Percentiles rank a stretch among this genome's conserved stretches.
Evolutionary conservation across 192 early-diverging fungal genomes (phyloP).

Genomic region (Coemansia sp.): DNA sequence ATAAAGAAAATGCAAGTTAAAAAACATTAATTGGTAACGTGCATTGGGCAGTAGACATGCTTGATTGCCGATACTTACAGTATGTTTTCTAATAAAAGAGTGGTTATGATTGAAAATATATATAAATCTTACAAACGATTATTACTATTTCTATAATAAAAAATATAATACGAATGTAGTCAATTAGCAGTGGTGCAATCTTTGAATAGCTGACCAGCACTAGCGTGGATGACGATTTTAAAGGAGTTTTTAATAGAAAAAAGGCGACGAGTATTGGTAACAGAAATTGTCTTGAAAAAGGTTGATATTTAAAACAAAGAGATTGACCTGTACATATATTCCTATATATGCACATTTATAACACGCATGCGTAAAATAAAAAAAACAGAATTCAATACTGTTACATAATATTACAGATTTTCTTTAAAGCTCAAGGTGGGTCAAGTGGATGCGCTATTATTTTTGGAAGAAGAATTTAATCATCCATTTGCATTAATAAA

Average conservation of each 20-base stretch:
- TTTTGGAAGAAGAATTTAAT: neutral
- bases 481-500: neutral
- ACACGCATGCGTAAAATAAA: neutral
- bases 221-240: neutral
- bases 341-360: neutral
- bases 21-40: neutral
- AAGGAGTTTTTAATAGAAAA: neutral
- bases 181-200: neutral
- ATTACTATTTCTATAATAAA: neutral
- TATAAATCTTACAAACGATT: neutral
- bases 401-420: too few relatives aligned
- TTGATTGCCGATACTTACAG: slow-evolving; percentile 1
- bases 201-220: neutral
- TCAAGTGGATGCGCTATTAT: neutral
- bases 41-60: neutral
- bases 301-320: too few relatives aligned
- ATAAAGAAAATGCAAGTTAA: neutral
- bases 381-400: neutral
- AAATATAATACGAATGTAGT: neutral
- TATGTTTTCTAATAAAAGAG: neutral
- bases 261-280: neutral
- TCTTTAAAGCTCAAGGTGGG: too few relatives aligned
- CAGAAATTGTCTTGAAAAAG: neutral
- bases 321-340: too few relatives aligned
- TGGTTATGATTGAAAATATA: neutral